Conservation (phyloP, 495 filamentous ascomycete genomes). For the Penicillium antarcticum region DNA sequence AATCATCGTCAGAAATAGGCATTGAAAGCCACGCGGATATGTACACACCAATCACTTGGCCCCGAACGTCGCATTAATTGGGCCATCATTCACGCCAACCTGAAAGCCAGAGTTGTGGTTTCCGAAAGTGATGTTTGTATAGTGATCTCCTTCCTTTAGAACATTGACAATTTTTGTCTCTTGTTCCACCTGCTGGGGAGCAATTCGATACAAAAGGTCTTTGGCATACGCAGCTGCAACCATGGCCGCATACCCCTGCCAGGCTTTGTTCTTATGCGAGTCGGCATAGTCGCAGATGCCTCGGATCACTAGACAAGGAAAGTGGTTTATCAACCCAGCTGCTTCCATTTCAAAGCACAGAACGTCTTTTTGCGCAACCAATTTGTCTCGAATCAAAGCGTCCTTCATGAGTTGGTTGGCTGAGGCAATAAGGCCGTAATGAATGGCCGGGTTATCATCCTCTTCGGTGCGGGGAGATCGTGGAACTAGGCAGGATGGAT, state of each 20-base stretch:
- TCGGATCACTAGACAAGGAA: slow-evolving; percentile 34
- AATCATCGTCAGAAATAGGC: too few relatives aligned
- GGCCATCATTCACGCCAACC: too few relatives aligned
- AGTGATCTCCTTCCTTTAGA: too few relatives aligned
- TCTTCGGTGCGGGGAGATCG: slow-evolving; percentile 21
- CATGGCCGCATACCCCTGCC: slow-evolving; percentile 30
- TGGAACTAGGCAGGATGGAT: slow-evolving; percentile 18
- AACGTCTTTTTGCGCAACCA: slow-evolving; percentile 28
- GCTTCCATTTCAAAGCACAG: slow-evolving; percentile 43
- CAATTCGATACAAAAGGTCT: slow-evolving; percentile 13
- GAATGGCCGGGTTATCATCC: slow-evolving; percentile 23
- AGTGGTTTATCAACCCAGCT: slow-evolving; percentile 35
- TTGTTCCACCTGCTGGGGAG: too few relatives aligned
- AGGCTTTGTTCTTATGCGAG: slow-evolving; percentile 34
- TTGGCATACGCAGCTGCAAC: slow-evolving; percentile 28
- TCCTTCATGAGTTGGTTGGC: slow-evolving; percentile 25
- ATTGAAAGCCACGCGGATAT: too few relatives aligned
- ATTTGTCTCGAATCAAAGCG: slow-evolving; percentile 20
- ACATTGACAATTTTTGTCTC: too few relatives aligned
- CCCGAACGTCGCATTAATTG: too few relatives aligned
- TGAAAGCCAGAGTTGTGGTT: too few relatives aligned
- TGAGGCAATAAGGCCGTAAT: slow-evolving; percentile 29
- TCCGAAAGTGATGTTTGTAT: too few relatives aligned
- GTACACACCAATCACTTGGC: too few relatives aligned
- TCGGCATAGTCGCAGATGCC: slow-evolving; percentile 38